Base-by-base conservation (phyloP, 108 stramenopile species). In the Seminavis robusta region DNA sequence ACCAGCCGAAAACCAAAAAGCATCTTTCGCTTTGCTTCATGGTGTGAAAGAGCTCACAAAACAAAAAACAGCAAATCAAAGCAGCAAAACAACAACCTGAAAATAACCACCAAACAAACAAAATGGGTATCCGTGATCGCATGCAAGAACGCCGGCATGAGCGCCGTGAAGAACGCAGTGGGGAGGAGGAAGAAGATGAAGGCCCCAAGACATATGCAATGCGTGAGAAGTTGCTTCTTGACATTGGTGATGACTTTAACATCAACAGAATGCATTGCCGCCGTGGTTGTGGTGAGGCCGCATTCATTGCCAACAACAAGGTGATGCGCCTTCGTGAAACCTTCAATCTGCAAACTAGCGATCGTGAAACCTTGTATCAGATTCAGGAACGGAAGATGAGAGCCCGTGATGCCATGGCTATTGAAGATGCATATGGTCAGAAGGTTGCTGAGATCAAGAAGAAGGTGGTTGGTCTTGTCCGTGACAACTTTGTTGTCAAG, bases 401-500 rank as follows among this genome's bases (percentile, higher is more conserved):
- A 19, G 0, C 32, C 48, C 48, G 48, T 23, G 48, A 49, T 31
- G 29, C 48, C 27, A 49, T 49, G 48, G 48, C 48, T 0, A 49
- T 49, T 31, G 48, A 49, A 27, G 28, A 49, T 31, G 48, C 27
- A 7, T 28, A 49, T 27, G 48, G 48, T 11, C 20, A 30, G 32
- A 49, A n/a, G n/a, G n/a, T n/a, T n/a, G n/a, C n/a, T n/a, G n/a
- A n/a, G n/a, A n/a, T n/a, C n/a, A n/a, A n/a, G 48, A 49, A 49
- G 21, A 17, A 23, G 9, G 48, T 17, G 3, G 32, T 49, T 30
- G 48, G 48, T 15, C n/a, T 49, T 11, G 48, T 49, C 9, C n/a
- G 48, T 11, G 48, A 49, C 10, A 49, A 49, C 28, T 49, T 49
- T 30, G 48, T 49, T 27, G 48, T 49, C 15, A 49, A 49, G 48